A percentile compares a stretch with the other conserved stretches of the same genome.
Conservation (phyloP, 441 rosid genomes). For the Biscutella auriculata region DNA sequence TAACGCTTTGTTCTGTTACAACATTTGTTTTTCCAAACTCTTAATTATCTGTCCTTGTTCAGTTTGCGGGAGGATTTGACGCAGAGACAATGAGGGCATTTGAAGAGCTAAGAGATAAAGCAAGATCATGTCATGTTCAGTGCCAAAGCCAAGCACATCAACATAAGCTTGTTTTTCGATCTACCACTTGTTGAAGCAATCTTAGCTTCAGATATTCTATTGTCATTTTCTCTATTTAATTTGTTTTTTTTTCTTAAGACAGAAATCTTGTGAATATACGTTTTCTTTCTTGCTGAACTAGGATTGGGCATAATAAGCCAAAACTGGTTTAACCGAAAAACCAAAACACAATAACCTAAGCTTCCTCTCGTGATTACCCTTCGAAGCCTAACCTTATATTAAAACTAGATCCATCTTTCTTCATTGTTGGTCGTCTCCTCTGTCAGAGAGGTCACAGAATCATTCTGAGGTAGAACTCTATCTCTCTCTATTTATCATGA, state of each 20-base stretch:
- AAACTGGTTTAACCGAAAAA: too few relatives aligned
- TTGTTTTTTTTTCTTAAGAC: slow-evolving; percentile 7
- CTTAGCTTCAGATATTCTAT: slow-evolving; percentile 53
- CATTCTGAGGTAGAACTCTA: too few relatives aligned
- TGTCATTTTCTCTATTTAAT: slow-evolving; percentile 8
- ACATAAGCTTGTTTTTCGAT: slow-evolving; percentile 45
- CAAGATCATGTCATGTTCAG: slow-evolving; percentile 58
- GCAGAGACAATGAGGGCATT: slow-evolving; percentile 91
- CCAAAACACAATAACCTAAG: too few relatives aligned
- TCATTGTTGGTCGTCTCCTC: too few relatives aligned
- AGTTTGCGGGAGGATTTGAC: slow-evolving; percentile 96
- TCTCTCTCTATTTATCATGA: too few relatives aligned
- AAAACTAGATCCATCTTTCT: too few relatives aligned
- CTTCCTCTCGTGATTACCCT: too few relatives aligned
- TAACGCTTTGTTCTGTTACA: not conserved
- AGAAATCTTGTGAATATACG: slow-evolving; percentile 22
- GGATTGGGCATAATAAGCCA: too few relatives aligned
- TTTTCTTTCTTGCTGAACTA: slow-evolving; percentile 4
- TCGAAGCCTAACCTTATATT: too few relatives aligned
- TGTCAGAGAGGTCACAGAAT: too few relatives aligned
- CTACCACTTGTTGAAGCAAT: slow-evolving; percentile 58
- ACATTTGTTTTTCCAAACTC: not conserved
- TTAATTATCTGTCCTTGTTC: not conserved
- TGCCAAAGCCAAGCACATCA: slow-evolving; percentile 57
- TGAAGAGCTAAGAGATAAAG: slow-evolving; percentile 83